Percentiles rank a stretch among this genome's conserved stretches.
Conservation (phyloP, 1,284 basidiomycete genomes). For the Meripilus lineatus region DNA sequence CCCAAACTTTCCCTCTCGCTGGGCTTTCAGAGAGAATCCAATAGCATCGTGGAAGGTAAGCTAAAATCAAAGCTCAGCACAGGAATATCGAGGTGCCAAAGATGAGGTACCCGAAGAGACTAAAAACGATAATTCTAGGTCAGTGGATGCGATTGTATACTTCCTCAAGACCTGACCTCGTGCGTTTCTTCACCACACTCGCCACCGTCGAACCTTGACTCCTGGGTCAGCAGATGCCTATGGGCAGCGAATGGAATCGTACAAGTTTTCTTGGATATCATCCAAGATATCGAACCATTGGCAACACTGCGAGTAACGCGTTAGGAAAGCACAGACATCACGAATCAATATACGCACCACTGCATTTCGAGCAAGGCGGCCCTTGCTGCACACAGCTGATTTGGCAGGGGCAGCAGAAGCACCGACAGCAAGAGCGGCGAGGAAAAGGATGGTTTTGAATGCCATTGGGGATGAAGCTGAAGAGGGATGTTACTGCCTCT, state of each 20-base stretch:
- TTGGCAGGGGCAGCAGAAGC: constrained; percentile 1
- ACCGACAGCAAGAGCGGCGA: constrained; percentile 1
- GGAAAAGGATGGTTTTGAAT: constrained; percentile 7
- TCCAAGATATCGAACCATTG: constrained; percentile 4
- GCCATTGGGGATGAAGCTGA: background rate
- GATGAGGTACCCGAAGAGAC: background rate
- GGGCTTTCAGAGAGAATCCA: background rate
- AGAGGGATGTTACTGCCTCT: background rate
- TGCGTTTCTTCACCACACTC: constrained; percentile 1
- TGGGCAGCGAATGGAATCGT: background rate
- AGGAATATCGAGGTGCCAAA: no score
- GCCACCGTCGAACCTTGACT: background rate
- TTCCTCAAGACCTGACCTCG: no score
- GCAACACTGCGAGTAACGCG: constrained; percentile 2
- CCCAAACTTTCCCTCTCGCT: background rate
- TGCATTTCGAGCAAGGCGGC: constrained; percentile 4
- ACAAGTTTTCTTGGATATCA: constrained; percentile 6
- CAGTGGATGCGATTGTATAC: background rate
- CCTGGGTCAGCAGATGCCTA: background rate
- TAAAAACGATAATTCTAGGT: background rate
- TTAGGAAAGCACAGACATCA: background rate
- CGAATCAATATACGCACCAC: constrained; percentile 3
- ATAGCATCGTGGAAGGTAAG: constrained; percentile 7
- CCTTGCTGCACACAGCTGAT: constrained; percentile 1
- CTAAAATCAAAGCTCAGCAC: background rate